Percentiles rank a stretch among this genome's conserved stretches.
These are phyloP conservation scores for Psilocybe tampanensis DNA, from an alignment of 768 basidiomycete species.

Conservation along the genomic window DNA sequence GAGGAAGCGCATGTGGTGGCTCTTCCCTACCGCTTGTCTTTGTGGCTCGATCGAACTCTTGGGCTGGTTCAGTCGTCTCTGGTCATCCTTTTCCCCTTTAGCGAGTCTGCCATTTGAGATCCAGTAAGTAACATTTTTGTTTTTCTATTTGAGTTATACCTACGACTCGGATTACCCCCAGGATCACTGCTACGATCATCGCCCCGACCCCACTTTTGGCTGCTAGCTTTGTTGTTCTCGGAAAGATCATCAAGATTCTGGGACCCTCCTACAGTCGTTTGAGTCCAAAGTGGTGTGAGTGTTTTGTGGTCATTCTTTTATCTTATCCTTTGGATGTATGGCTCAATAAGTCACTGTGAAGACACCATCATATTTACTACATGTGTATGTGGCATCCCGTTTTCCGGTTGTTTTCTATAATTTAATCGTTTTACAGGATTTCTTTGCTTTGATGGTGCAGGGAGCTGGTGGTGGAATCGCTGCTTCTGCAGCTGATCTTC, in stretches of 20 bases:
- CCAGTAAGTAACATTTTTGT: conserved; percentile 9
- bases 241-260: conserved; percentile 43
- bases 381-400: conserved; percentile 23
- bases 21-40: conserved; percentile 16
- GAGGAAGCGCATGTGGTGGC: conserved; percentile 21
- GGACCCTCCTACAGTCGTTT: conserved; percentile 49
- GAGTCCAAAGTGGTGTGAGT: conserved; percentile 43
- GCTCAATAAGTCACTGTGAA: no score
- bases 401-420: neutral
- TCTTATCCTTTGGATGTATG: no score
- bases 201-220: conserved; percentile 58
- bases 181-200: conserved; percentile 53
- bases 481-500: conserved; percentile 24
- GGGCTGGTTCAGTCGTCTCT: conserved; percentile 24
- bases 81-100: conserved; percentile 18
- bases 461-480: conserved; percentile 56
- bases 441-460: conserved; percentile 56
- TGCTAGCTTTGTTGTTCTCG: conserved; percentile 60
- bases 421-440: conserved; percentile 31
- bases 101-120: conserved; percentile 16
- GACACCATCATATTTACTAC: conserved; percentile 44
- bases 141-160: neutral
- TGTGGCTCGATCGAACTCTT: conserved; percentile 22
- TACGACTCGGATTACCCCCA: conserved; percentile 17
- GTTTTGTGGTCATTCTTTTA: no score